Evolutionary conservation across 139 green algal species (phyloP), one percentile per base, ranked within the genome.

Genomic region (Tetradesmus lagerheimii): DNA sequence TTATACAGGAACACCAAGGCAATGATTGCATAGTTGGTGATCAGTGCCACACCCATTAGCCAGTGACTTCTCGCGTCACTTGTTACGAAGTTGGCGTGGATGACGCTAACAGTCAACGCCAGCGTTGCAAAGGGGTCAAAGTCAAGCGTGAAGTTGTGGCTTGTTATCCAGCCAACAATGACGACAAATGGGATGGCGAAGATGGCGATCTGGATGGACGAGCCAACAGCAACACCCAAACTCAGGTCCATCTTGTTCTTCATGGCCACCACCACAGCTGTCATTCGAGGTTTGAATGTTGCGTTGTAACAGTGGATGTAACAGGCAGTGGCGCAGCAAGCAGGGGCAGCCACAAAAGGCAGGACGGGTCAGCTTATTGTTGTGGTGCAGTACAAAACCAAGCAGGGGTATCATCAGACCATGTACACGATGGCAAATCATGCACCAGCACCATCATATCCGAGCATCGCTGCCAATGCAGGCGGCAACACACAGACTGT

Each of bases 181-280:
- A 98, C 96, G 11, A 94, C 91, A 34, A 98, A 94, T 8, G 96
- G 97, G 23, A 98, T 93, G 16, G 96, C 96, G 91, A 99, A 98
- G 16, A 97, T 91, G 2, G 97, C 95, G 67, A 99, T 98, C 94
- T 97, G 96, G 57, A 98, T 97, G 79, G 94, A 97, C 4, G 92
- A 96, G 37, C 96, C 96, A 34, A 98, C 91, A 4, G 96, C 96
- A 3, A 98, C 93, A 18, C 92, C 92, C 62, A 94, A 67, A 20
- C 76, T 62, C 38, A 98, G 93, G 91, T 98, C 97, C 97, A 99
- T 98, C 90, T 98, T 98, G 93, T 98, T 95, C 91, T 97, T 98
- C 34, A 95, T 92, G 25, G 96, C 96, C 39, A 98, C 95, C 84
- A 97, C 92, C 29, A 97, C 95, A 3, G 95, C 96, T 9, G 57